These are phyloP conservation scores for Didymella arachidicola DNA, from an alignment of 2,329 filamentous ascomycete species.

Conservation along the genomic window DNA sequence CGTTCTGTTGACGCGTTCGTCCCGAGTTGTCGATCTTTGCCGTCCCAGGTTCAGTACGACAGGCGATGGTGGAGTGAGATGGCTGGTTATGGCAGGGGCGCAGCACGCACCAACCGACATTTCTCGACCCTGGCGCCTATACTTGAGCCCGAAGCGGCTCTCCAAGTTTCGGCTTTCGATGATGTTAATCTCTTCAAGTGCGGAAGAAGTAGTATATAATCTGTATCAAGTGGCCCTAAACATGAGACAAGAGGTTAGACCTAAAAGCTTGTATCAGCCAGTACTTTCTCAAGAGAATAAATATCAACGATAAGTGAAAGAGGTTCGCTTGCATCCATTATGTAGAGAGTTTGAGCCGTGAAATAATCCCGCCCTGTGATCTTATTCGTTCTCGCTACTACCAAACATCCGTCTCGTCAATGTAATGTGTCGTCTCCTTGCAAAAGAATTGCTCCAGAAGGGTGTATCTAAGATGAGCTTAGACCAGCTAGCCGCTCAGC, in stretches of 20 bases:
- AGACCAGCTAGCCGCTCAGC: slow-evolving; percentile 40
- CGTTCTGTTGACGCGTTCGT: neutral
- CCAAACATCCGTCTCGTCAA: slow-evolving; percentile 18
- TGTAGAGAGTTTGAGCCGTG: slow-evolving; percentile 14
- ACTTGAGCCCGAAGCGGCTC: slow-evolving; percentile 14
- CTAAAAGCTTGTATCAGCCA: neutral
- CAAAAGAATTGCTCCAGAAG: slow-evolving; percentile 26
- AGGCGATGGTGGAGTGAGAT: slow-evolving; percentile 20
- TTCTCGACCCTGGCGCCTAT: slow-evolving; percentile 22
- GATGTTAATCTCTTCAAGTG: neutral
- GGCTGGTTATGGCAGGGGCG: slow-evolving; percentile 11
- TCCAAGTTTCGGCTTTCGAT: neutral
- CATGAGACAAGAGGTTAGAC: neutral
- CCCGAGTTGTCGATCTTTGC: neutral
- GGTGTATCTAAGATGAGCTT: slow-evolving; percentile 31
- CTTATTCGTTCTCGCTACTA: slow-evolving; percentile 16
- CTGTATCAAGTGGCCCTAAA: neutral
- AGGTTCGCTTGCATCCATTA: slow-evolving; percentile 21
- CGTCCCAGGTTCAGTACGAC: slow-evolving; percentile 8
- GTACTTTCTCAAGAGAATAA: neutral
- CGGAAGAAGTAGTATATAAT: neutral
- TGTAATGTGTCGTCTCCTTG: slow-evolving; percentile 22
- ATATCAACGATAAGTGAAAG: neutral
- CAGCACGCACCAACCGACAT: slow-evolving; percentile 4
- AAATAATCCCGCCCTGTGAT: slow-evolving; percentile 12